Evolutionary conservation across 78 protist genomes (phyloP), one percentile per base, ranked within the genome.

Genomic region (slime mould (Dictyostelium discoideum)): DNA sequence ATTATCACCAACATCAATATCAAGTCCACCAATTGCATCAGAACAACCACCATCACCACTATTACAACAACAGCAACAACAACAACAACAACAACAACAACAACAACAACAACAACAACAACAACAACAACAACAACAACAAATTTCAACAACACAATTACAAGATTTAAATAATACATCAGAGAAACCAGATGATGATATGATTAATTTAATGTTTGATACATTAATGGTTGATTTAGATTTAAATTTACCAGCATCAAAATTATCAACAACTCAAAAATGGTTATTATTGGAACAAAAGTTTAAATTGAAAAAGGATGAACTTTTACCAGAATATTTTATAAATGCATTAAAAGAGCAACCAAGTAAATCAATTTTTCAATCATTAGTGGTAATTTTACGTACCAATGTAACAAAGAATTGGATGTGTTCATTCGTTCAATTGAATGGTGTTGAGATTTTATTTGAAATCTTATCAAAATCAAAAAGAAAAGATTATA

Each of bases 211-310:
- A 22, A 80, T 90, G 84, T 90, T 90, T 82, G 77, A 90, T 20
- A 48, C 95, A 8, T 69, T 90, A 16, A 77, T 65, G 24, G 86
- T 69, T n/a, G 95, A 90, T 57, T 77, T 85, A 29, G 95, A 83
- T 46, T 42, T 90, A 37, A 32, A 77, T 10, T 13, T 87, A 9
- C 79, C 90, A 85, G 26, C 54, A 79, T 39, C 84, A n/a, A 79
- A 79, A 44, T 20, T 79, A 79, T 39, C 67, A n/a, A 63, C 32
- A 0, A 86, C 84, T 5, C 42, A 42, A 60, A 90, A 90, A 83
- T 90, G 95, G 95, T 13, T 90, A n/a, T 22, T 90, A 26, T 26
- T 90, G 24, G 85, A 74, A 48, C 95, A 90, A 69, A 85, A 90
- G 22, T 50, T 85, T 10, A 57, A 79, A 39, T 74, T 90, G 40